Evolutionary conservation across 768 basidiomycete genomes (phyloP).

Genomic region (Leccinellum luteum): DNA sequence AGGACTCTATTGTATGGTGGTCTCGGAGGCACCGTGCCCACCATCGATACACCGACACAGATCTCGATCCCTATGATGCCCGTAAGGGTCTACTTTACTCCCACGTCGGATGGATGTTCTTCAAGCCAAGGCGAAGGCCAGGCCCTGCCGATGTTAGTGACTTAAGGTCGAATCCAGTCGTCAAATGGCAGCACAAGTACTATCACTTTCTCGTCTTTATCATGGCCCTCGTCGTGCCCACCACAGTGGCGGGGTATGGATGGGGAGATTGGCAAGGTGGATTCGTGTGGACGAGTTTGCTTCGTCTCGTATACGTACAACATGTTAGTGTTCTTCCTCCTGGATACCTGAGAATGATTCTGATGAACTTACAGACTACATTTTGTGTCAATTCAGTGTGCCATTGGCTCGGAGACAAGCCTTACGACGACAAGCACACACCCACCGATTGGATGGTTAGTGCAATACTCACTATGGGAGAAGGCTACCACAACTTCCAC

Average conservation of each 20-base stretch:
- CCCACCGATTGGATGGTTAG: constrained; percentile 84
- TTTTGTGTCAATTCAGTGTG: constrained; percentile 94
- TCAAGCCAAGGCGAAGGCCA: constrained; percentile 83
- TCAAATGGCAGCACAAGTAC: constrained; percentile 81
- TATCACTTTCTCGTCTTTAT: constrained; percentile 64
- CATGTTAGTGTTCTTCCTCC: constrained; percentile 51
- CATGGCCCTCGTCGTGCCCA: constrained; percentile 70
- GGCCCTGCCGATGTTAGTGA: constrained; percentile 87
- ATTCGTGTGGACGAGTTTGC: constrained; percentile 38
- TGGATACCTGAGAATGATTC: background rate
- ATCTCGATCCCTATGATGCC: constrained; percentile 90
- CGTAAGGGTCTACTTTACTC: constrained; percentile 81
- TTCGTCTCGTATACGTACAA: constrained; percentile 71
- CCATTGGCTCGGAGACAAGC: constrained; percentile 88
- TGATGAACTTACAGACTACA: constrained; percentile 54
- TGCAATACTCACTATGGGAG: constrained; percentile 84
- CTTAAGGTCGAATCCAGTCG: constrained; percentile 68
- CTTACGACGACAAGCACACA: constrained; percentile 90
- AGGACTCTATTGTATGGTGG: constrained; percentile 98
- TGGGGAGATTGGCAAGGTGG: constrained; percentile 27
- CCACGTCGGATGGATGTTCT: constrained; percentile 85
- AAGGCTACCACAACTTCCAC: constrained; percentile 99
- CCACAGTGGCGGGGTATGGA: constrained; percentile 27
- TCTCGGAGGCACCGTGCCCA: constrained; percentile 91
- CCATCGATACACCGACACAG: constrained; percentile 92